Evolutionary conservation across 2,329 filamentous ascomycete species (phyloP).

Genomic region (Aspergillus costaricaensis): DNA sequence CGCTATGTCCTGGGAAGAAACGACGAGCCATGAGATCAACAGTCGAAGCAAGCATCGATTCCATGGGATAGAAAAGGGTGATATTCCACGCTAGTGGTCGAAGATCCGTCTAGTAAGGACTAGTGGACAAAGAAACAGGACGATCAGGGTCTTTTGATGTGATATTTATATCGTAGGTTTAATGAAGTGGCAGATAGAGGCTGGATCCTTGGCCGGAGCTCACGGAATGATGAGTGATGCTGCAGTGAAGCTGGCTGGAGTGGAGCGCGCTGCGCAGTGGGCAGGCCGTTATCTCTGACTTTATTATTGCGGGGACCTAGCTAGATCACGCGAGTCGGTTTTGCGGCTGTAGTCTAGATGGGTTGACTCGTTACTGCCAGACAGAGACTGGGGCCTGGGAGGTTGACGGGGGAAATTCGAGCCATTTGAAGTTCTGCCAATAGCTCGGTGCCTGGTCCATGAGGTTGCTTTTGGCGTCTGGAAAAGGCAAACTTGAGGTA

Average conservation of each 20-base stretch:
- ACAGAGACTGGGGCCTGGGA: neutral
- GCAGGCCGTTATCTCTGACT: too few relatives aligned
- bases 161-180: neutral
- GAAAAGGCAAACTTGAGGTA: neutral
- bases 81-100: neutral
- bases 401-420: neutral
- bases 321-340: neutral
- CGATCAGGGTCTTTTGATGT: neutral
- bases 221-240: neutral
- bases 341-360: neutral
- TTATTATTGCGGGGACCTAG: neutral
- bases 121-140: neutral
- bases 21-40: slow-evolving; percentile 33
- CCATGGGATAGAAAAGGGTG: slow-evolving; percentile 5
- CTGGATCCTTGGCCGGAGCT: too few relatives aligned
- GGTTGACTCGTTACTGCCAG: neutral
- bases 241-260: slow-evolving; percentile 3
- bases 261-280: neutral
- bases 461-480: neutral
- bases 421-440: neutral
- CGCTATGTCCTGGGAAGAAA: slow-evolving; percentile 28
- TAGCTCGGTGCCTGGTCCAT: neutral
- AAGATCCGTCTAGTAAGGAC: neutral
- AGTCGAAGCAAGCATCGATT: slow-evolving; percentile 19
- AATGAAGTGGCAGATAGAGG: neutral